A percentile compares a stretch with the other conserved stretches of the same genome.
Evolutionary conservation across 306 rosid genomes (phyloP).

Genomic region (Fragaria vesca): DNA sequence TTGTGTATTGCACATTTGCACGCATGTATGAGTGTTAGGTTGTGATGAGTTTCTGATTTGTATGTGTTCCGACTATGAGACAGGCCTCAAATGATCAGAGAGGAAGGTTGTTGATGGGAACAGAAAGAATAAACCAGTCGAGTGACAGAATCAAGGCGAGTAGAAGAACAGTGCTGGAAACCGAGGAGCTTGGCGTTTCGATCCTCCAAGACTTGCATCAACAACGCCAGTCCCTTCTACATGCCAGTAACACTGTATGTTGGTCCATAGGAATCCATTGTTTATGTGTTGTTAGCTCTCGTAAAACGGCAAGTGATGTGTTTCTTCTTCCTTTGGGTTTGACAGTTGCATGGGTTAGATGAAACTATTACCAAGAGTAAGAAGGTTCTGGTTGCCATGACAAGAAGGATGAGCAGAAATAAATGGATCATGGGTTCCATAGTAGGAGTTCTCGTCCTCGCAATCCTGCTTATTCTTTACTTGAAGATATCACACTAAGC

Average conservation of each 20-base stretch:
- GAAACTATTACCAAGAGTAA: conserved; percentile 52
- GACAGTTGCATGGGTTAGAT: conserved; percentile 57
- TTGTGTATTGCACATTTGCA: background rate
- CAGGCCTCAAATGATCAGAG: conserved; percentile 56
- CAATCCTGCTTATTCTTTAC: conserved; percentile 45
- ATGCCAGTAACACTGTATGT: conserved; percentile 44
- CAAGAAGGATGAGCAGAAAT: conserved; percentile 59
- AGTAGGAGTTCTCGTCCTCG: conserved; percentile 40
- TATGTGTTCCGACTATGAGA: conserved; percentile 3
- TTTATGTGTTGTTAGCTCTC: background rate
- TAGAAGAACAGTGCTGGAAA: conserved; percentile 54
- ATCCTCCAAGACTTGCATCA: conserved; percentile 67
- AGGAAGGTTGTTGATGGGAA: conserved; percentile 54
- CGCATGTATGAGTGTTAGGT: background rate
- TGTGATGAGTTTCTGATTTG: background rate
- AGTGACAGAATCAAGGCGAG: conserved; percentile 54
- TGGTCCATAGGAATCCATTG: background rate
- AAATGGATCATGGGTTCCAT: conserved; percentile 57
- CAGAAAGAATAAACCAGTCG: conserved; percentile 61
- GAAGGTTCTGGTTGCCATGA: conserved; percentile 53
- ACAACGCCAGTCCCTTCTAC: conserved; percentile 59
- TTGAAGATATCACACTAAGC: conserved; percentile 42
- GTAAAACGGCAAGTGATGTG: background rate
- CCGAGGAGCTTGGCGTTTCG: conserved; percentile 63
- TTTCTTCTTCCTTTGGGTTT: background rate